A percentile compares a stretch with the other conserved stretches of the same genome.
Conservation (phyloP, 257 asterid genomes). For the Solanum pimpinellifolium region DNA sequence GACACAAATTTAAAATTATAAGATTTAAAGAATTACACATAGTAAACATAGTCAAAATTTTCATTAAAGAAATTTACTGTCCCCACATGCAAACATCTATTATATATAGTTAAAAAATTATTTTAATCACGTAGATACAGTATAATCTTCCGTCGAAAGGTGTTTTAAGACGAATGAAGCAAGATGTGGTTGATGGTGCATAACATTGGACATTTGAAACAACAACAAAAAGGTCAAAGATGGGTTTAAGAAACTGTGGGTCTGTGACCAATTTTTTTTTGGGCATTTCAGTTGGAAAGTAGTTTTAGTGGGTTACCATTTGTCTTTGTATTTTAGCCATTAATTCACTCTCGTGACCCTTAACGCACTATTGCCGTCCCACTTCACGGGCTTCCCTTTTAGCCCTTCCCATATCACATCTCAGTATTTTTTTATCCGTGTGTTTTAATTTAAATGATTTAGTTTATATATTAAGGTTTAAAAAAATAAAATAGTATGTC, state of each 20-base stretch:
- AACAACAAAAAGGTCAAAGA: neutral
- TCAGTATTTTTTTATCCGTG: fast-evolving
- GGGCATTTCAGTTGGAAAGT: neutral
- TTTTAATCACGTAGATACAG: fast-evolving
- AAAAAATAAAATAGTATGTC: too few relatives aligned
- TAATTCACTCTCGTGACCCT: neutral
- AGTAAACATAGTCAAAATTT: too few relatives aligned
- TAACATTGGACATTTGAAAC: neutral
- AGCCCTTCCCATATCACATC: neutral
- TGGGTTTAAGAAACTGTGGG: neutral
- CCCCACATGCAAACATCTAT: too few relatives aligned
- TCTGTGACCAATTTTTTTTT: neutral
- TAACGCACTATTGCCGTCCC: neutral
- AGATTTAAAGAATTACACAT: neutral
- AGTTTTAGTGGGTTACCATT: neutral
- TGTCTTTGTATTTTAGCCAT: neutral
- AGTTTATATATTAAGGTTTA: neutral
- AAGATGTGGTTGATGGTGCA: neutral
- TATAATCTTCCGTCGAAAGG: too few relatives aligned
- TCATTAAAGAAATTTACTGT: too few relatives aligned
- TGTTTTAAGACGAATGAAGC: neutral
- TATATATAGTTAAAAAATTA: too few relatives aligned
- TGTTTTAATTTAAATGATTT: neutral
- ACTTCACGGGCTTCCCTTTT: neutral
- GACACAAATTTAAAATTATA: too few relatives aligned